Conservation (phyloP, 768 basidiomycete genomes). For the Boletus sp. region DNA sequence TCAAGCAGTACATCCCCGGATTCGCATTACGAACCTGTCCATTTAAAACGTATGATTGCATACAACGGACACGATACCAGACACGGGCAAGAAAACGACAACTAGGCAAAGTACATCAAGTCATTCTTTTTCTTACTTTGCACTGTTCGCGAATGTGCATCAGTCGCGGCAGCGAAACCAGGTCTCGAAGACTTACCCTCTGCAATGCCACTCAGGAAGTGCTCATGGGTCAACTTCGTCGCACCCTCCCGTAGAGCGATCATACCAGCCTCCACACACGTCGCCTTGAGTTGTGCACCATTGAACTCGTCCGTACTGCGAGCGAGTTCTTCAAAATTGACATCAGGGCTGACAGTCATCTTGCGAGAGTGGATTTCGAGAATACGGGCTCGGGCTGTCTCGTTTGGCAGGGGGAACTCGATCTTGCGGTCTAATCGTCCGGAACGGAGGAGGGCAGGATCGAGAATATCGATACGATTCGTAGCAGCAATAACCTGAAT, state of each 20-base stretch:
- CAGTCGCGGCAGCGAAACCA: slow-evolving; percentile 12
- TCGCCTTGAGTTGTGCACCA: slow-evolving; percentile 94
- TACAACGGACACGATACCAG: background rate
- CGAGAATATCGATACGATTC: slow-evolving; percentile 97
- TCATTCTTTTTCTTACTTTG: slow-evolving; percentile 99
- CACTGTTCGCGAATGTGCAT: slow-evolving; percentile 48
- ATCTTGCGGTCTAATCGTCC: slow-evolving; percentile 98
- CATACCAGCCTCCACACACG: slow-evolving; percentile 99
- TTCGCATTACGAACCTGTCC: background rate
- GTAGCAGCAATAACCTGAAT: slow-evolving; percentile 94
- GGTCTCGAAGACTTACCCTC: slow-evolving; percentile 54
- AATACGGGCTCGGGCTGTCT: slow-evolving; percentile 93
- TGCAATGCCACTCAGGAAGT: slow-evolving; percentile 90
- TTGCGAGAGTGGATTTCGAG: slow-evolving; percentile 97
- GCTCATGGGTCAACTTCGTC: slow-evolving; percentile 84
- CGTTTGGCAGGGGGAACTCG: slow-evolving; percentile 96
- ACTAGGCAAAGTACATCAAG: slow-evolving; percentile 88
- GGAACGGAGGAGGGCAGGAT: slow-evolving; percentile 96
- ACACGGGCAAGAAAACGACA: background rate
- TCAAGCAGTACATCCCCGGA: background rate
- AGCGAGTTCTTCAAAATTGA: slow-evolving; percentile 96
- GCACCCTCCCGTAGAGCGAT: slow-evolving; percentile 94
- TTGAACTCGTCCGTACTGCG: slow-evolving; percentile 98
- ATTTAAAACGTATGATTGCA: slow-evolving; percentile 6
- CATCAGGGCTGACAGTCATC: slow-evolving; percentile 82